phyloP scores from a whole-genome alignment of 2,329 filamentous ascomycete species.

The Pestalotiopsis sp. region DNA sequence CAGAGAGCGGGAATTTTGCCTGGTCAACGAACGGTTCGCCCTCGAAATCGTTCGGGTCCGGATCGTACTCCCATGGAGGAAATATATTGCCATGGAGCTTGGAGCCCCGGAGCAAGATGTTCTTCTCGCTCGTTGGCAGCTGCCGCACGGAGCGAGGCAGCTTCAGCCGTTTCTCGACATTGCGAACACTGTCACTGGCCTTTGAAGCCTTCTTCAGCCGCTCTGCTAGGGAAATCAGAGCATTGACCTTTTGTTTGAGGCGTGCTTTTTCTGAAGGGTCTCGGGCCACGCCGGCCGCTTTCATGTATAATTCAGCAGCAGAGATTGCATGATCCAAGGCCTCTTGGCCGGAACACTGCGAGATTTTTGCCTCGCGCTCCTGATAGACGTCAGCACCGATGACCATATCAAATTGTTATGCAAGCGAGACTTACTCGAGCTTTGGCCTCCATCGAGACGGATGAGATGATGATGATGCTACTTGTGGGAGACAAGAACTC shows the following conservation, averaged over 20 bases:
- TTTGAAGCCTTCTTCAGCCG: constrained; percentile 61
- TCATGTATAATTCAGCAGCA: constrained; percentile 82
- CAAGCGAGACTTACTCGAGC: constrained; percentile 5
- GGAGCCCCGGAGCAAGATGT: constrained; percentile 76
- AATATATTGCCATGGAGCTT: constrained; percentile 83
- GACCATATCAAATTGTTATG: not conserved
- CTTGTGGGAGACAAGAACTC: not conserved
- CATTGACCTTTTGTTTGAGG: constrained; percentile 70
- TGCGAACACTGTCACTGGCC: constrained; percentile 22
- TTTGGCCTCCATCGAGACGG: constrained; percentile 10
- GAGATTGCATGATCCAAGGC: constrained; percentile 76
- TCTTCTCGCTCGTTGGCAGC: constrained; percentile 71
- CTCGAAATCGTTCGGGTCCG: constrained; percentile 66
- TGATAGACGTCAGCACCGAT: constrained; percentile 29
- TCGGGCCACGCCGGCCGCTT: constrained; percentile 66
- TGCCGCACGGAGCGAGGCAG: constrained; percentile 55
- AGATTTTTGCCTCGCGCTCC: constrained; percentile 57
- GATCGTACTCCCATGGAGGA: constrained; percentile 77
- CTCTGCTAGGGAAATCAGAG: constrained; percentile 74
- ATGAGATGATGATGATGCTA: not conserved
- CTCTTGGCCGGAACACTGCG: constrained; percentile 55
- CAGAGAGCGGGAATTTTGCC: constrained; percentile 71
- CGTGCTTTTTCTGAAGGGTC: constrained; percentile 64
- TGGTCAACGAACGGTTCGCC: constrained; percentile 68
- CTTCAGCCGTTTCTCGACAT: constrained; percentile 28